Base-by-base conservation (phyloP, 768 basidiomycete genomes). In the Xerocomellus intermedius region DNA sequence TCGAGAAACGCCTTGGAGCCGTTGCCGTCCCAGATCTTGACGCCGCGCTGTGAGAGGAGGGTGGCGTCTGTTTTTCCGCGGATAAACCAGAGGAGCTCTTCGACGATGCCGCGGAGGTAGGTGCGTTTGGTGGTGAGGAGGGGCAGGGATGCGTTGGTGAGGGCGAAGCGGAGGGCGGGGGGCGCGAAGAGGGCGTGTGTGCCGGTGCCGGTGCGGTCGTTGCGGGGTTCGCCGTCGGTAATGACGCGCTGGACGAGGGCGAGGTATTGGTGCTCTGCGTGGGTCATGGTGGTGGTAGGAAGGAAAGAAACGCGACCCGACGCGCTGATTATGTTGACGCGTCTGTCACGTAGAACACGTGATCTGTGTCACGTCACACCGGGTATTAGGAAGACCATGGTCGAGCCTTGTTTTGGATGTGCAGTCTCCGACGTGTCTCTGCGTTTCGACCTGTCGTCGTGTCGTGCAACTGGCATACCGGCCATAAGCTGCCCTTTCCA, bases 11-110 rank as follows among this genome's bases (percentile, higher is more conserved):
- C 88, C 57, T 87, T 83, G 3, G 88, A 88, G 8, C 93, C 95
- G 60, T 99, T 98, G 0, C 95, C 94, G 68, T 98, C 94, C 97
- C 97, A 99, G 63, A 99, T 98, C 70, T 91, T 90, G 57, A 98
- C 82, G 48, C 92, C 94, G 68, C 91, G 91, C 30, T 80, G 77
- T 2, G 85, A 83, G 38, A 99, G 80, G 0, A 86, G 61, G 6
- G 75, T 85, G 0, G 90, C 84, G 73, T 97, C 93, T 0, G 95
- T 98, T 8, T 78, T 80, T 1, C 96, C 95, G 36, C 78, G 76
- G 16, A 97, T 74, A 65, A 99, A 99, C 96, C 96, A 99, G 8
- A 98, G 77, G 1, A 99, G 83, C 62, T 98, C 96, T 66, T 95
- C 94, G 21, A 91, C 73, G 38, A 99, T 95, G 0, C 93, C 96